Evolutionary conservation across 2,329 filamentous ascomycete genomes (phyloP).

Genomic region (Tetracladium maxilliforme): DNA sequence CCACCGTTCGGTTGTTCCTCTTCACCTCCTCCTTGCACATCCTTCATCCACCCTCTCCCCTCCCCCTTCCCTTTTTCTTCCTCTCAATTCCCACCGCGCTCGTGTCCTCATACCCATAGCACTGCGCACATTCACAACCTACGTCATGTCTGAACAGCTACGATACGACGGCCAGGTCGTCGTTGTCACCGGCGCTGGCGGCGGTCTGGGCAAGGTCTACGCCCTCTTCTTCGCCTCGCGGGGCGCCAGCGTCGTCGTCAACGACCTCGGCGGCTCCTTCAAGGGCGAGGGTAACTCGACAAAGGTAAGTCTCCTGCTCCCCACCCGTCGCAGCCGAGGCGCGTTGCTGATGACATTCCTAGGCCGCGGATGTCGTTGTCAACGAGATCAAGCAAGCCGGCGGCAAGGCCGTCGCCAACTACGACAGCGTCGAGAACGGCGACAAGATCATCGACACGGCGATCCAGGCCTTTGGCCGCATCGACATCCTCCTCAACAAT

Average conservation of each 20-base stretch:
- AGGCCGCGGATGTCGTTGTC: conserved; percentile 75
- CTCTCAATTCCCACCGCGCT: conserved; percentile 1
- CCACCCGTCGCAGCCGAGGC: not conserved
- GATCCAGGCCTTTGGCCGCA: conserved; percentile 65
- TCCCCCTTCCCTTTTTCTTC: conserved; percentile 4
- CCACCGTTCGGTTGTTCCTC: conserved; percentile 1
- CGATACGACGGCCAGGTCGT: conserved; percentile 81
- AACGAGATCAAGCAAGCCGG: conserved; percentile 74
- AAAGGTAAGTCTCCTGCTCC: conserved; percentile 43
- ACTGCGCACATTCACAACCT: no score
- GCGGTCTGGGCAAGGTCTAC: conserved; percentile 70
- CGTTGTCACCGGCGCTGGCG: conserved; percentile 76
- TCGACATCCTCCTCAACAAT: conserved; percentile 96
- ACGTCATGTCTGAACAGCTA: conserved; percentile 43
- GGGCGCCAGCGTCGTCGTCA: conserved; percentile 90
- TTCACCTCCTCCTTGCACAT: conserved; percentile 5
- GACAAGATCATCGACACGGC: conserved; percentile 89
- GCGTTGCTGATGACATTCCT: not conserved
- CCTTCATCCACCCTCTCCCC: conserved; percentile 2
- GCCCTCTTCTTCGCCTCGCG: conserved; percentile 81
- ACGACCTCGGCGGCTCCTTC: conserved; percentile 86
- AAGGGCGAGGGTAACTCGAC: conserved; percentile 80
- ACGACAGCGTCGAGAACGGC: conserved; percentile 86
- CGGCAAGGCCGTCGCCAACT: conserved; percentile 95
- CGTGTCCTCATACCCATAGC: not conserved